Conservation (phyloP, 768 basidiomycete species). For the Cystobasidium ongulense region DNA sequence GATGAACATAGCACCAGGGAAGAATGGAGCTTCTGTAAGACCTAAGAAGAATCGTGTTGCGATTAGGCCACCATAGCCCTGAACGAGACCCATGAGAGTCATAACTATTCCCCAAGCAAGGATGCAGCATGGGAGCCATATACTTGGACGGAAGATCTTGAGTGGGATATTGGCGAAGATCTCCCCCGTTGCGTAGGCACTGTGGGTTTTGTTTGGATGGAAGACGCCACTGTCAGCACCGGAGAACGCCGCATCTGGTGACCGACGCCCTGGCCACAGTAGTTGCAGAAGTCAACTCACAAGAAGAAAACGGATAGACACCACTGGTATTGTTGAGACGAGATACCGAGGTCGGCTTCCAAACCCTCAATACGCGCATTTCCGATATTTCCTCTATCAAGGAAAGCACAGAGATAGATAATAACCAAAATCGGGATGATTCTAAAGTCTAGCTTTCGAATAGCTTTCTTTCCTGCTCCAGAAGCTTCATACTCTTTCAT, state of each 20-base stretch:
- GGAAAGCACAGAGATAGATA: slow-evolving; percentile 3
- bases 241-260: too few species aligned
- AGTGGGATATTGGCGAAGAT: slow-evolving; percentile 22
- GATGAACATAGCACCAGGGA: slow-evolving; percentile 30
- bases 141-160: slow-evolving; percentile 11
- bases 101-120: slow-evolving; percentile 17
- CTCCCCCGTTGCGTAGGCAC: slow-evolving; percentile 22
- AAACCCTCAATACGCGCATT: slow-evolving; percentile 26
- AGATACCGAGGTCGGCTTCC: slow-evolving; percentile 19
- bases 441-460: not conserved
- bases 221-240: not conserved
- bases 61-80: slow-evolving; percentile 11
- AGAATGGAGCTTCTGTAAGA: slow-evolving; percentile 16
- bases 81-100: slow-evolving; percentile 21
- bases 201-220: not conserved
- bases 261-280: too few species aligned
- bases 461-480: not conserved
- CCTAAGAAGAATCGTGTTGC: slow-evolving; percentile 26
- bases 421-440: slow-evolving; percentile 19
- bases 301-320: not conserved
- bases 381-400: slow-evolving; percentile 8
- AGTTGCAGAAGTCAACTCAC: not conserved
- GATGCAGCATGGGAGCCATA: slow-evolving; percentile 25
- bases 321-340: slow-evolving; percentile 16
- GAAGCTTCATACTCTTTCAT: slow-evolving; percentile 1